Evolutionary conservation across 306 rosid genomes (phyloP), one percentile per base, ranked within the genome.

Genomic region (Vigna hirtella): DNA sequence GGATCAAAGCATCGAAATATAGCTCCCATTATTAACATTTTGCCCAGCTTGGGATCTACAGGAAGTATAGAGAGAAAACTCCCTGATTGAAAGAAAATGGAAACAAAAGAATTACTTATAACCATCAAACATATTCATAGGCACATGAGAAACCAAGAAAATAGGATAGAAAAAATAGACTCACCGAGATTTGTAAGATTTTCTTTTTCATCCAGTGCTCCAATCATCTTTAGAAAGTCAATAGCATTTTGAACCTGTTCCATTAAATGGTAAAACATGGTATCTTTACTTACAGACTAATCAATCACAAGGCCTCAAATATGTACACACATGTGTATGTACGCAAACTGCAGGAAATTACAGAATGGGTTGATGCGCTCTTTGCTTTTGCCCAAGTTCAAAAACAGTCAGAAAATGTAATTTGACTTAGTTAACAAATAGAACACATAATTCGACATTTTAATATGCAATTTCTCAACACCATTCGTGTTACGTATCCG

Each of bases 11-110:
- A 95, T 58, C 87, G 90, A 81, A 92, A 92, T 77, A 92, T 83
- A 80, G 97, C 93, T 59, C 98, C 98, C 98, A 95, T 92, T 36
- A 92, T 73, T 81, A 95, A 86, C 98, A 95, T 92, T 91, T 95
- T 95, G 47, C 98, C 98, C 50, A 92, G 90, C 84, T 95, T 95
- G 73, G 98, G 98, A 69, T 95, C 98, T 47, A 95, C 98, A 12
- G 98, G 98, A 84, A 95, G 97, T 69, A 92, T 86, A 2, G 98
- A 87, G 82, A 95, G 92, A 87, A 90, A 91, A 40, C 85, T 95
- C 75, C 98, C 98, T 93, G 93, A 42, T 66, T 52, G 66, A 62
- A 77, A 53, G 65, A 57, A 74, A 75, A 78, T 40, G 70, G 66
- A 58, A 48, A 70, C 45, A 51, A 66, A 42, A 63, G 48, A 70